phyloP scores from a whole-genome alignment of 192 early-diverging fungal genomes.

The Coemansia sp. region DNA sequence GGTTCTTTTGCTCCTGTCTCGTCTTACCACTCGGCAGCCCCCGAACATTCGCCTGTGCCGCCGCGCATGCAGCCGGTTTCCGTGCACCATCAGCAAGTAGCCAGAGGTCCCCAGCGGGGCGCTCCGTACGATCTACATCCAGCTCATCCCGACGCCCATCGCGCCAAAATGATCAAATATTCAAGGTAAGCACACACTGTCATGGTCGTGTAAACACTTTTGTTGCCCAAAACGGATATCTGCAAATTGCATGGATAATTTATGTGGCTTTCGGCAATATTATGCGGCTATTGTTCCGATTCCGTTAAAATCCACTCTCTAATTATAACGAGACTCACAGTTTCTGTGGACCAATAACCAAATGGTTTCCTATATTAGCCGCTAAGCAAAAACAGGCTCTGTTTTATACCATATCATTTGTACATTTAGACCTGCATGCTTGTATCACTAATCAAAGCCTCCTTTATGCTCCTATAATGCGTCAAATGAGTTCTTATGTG shows the following conservation, averaged over 20 bases:
- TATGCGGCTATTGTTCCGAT: conserved; percentile 10
- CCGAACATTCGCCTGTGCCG: conserved; percentile 5
- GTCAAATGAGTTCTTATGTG: conserved; percentile 1
- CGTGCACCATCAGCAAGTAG: background rate
- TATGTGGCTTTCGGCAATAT: conserved; percentile 22
- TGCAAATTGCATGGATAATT: conserved; percentile 12
- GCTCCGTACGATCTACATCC: conserved; percentile 23
- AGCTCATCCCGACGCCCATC: conserved; percentile 22
- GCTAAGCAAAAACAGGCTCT: no score
- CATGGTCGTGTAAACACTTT: background rate
- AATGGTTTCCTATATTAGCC: background rate
- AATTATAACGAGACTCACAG: conserved; percentile 17
- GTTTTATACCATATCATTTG: background rate
- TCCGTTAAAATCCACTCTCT: background rate
- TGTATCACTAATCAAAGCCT: conserved; percentile 1
- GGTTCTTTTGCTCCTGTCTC: conserved; percentile 39
- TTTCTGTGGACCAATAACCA: conserved; percentile 3
- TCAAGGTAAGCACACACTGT: conserved; percentile 29
- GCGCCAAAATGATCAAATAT: conserved; percentile 38
- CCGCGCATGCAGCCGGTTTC: conserved; percentile 12
- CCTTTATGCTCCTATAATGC: conserved; percentile 4
- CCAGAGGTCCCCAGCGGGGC: conserved; percentile 20
- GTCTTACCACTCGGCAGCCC: conserved; percentile 6
- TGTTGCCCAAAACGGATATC: conserved; percentile 1
- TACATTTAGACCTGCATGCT: background rate